These are phyloP conservation scores for Verticillium alfalfae DNA, from an alignment of 2,329 filamentous ascomycete genomes.

Conservation along the genomic window DNA sequence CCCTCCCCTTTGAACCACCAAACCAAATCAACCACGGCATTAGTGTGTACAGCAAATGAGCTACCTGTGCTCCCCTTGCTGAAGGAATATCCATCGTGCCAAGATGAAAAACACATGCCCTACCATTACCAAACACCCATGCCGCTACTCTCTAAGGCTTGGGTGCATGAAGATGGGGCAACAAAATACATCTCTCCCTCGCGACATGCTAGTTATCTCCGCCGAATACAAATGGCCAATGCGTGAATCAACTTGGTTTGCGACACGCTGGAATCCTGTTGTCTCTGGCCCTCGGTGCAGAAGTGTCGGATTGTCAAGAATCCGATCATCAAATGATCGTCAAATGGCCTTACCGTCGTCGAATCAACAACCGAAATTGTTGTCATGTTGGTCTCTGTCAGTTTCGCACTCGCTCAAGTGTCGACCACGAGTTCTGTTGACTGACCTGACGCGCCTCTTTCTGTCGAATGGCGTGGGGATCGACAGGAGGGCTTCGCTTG, in stretches of 20 bases:
- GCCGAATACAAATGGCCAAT: neutral
- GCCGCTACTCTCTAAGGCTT: slow-evolving; percentile 17
- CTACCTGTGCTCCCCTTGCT: slow-evolving; percentile 45
- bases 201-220: neutral
- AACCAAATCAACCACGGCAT: slow-evolving; percentile 36
- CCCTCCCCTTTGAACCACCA: neutral
- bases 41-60: slow-evolving; percentile 54
- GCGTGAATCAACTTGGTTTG: neutral
- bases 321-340: neutral
- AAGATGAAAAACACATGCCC: slow-evolving; percentile 38
- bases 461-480: neutral
- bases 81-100: slow-evolving; percentile 53
- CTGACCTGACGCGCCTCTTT: neutral
- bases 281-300: neutral
- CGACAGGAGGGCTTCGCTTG: neutral
- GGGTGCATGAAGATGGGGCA: slow-evolving; percentile 52
- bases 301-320: neutral
- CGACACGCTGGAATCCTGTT: neutral
- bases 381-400: neutral
- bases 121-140: slow-evolving; percentile 55
- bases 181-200: slow-evolving; percentile 24
- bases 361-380: neutral
- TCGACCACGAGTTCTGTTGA: neutral
- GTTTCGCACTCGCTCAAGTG: neutral
- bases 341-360: neutral